A percentile compares a stretch with the other conserved stretches of the same genome.
Evolutionary conservation across 2,329 filamentous ascomycete genomes (phyloP).

Genomic region (Neopestalotiopsis sp.): DNA sequence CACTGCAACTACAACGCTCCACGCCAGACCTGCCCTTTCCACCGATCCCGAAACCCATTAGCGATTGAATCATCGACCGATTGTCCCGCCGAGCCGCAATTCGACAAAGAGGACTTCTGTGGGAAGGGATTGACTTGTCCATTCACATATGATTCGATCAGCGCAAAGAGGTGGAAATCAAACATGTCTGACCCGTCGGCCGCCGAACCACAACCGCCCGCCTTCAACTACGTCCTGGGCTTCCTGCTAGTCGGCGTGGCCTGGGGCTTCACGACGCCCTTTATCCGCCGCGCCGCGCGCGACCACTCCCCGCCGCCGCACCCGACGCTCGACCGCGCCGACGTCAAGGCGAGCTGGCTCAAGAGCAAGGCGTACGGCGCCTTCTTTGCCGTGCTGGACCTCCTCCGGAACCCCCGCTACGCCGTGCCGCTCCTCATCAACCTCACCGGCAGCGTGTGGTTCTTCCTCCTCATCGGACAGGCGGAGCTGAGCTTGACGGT

Average conservation of each 20-base stretch:
- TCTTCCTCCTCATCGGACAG: constrained; percentile 91
- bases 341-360: constrained; percentile 63
- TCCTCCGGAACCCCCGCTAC: constrained; percentile 82
- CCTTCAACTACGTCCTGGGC: constrained; percentile 84
- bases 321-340: constrained; percentile 55
- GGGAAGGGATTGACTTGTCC: too few relatives aligned
- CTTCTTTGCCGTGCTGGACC: constrained; percentile 77
- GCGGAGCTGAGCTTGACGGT: constrained; percentile 93
- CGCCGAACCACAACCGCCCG: constrained; percentile 46
- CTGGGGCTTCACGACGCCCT: constrained; percentile 92
- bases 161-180: not conserved
- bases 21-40: too few relatives aligned
- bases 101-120: too few relatives aligned
- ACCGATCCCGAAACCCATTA: too few relatives aligned
- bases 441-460: constrained; percentile 93
- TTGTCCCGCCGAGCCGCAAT: too few relatives aligned
- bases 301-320: constrained; percentile 71
- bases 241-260: constrained; percentile 91
- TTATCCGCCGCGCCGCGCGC: constrained; percentile 86
- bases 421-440: constrained; percentile 86
- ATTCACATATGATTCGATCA: too few relatives aligned
- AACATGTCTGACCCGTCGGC: constrained; percentile 30
- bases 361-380: constrained; percentile 67
- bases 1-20: too few relatives aligned
- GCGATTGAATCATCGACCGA: too few relatives aligned